phyloP scores from a whole-genome alignment of 768 basidiomycete genomes.

The Agaricus blazei region DNA sequence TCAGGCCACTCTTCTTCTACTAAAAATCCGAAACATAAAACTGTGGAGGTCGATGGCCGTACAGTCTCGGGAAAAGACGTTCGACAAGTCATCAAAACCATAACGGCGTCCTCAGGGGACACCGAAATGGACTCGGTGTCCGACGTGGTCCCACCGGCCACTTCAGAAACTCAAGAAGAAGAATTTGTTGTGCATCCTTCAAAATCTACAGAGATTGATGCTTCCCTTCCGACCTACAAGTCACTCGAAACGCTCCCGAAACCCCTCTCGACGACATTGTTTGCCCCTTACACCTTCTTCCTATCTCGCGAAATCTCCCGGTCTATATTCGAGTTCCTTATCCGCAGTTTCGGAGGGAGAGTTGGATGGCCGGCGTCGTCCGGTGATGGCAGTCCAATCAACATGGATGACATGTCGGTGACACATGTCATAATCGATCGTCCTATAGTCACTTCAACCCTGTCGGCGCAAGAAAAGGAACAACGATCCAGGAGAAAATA shows the following conservation, averaged over 20 bases:
- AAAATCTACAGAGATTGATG: slow-evolving; percentile 37
- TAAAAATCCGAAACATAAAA: slow-evolving; percentile 44
- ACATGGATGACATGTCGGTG: slow-evolving; percentile 75
- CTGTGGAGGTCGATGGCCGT: slow-evolving; percentile 38
- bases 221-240: slow-evolving; percentile 63
- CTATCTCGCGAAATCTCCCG: slow-evolving; percentile 91
- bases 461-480: slow-evolving; percentile 55
- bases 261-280: slow-evolving; percentile 56
- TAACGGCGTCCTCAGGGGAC: slow-evolving; percentile 32
- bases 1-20: slow-evolving; percentile 20
- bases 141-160: slow-evolving; percentile 2
- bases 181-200: slow-evolving; percentile 67
- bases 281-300: slow-evolving; percentile 86
- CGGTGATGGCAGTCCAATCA: slow-evolving; percentile 76
- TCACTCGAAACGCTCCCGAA: slow-evolving; percentile 57
- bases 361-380: slow-evolving; percentile 86
- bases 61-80: slow-evolving; percentile 49
- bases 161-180: slow-evolving; percentile 38
- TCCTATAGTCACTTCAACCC: slow-evolving; percentile 49
- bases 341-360: slow-evolving; percentile 87
- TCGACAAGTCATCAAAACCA: slow-evolving; percentile 56
- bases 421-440: slow-evolving; percentile 96
- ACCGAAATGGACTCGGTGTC: slow-evolving; percentile 25
- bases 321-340: slow-evolving; percentile 88
- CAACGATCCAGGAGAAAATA: slow-evolving; percentile 70